Evolutionary conservation across 768 basidiomycete genomes (phyloP).

Genomic region (Rhodotorula paludigena): DNA sequence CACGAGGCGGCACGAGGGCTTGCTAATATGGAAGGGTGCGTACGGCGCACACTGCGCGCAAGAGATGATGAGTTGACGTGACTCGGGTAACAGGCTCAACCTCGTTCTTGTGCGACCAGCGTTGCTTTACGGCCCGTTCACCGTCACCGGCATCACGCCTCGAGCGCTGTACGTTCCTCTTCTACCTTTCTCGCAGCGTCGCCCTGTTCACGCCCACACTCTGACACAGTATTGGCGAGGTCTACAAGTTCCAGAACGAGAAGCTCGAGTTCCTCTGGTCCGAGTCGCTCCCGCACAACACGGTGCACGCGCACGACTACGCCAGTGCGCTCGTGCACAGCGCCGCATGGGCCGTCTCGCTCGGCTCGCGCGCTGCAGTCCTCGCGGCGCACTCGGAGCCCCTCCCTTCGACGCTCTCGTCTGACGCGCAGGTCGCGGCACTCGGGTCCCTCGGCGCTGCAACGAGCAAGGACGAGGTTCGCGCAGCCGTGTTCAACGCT

Average conservation of each 20-base stretch:
- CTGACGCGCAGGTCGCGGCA: not conserved
- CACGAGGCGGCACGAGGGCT: conserved; percentile 31
- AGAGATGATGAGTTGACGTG: too few relatives aligned
- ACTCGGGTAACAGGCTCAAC: conserved; percentile 21
- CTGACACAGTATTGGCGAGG: conserved; percentile 24
- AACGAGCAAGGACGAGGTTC: conserved; percentile 16
- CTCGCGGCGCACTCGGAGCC: conserved; percentile 16
- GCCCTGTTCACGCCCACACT: conserved; percentile 4
- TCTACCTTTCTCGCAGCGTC: not conserved
- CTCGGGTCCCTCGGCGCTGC: conserved; percentile 1
- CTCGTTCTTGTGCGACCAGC: conserved; percentile 34
- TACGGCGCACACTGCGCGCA: too few relatives aligned
- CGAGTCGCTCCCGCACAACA: conserved; percentile 29
- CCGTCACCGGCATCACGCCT: conserved; percentile 15
- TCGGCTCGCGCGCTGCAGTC: conserved; percentile 4
- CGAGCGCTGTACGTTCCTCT: not conserved
- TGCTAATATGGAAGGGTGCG: conserved; percentile 27
- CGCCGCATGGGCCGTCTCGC: conserved; percentile 24
- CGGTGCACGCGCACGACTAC: conserved; percentile 31
- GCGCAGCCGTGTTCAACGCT: conserved; percentile 33
- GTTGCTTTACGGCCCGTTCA: conserved; percentile 17
- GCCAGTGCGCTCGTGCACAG: conserved; percentile 14
- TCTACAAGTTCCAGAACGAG: conserved; percentile 35
- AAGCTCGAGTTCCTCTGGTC: conserved; percentile 38
- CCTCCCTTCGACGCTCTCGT: conserved; percentile 14